Evolutionary conservation across 441 rosid species (phyloP), one percentile per base, ranked within the genome.

Genomic region (Francoa sonchifolia): DNA sequence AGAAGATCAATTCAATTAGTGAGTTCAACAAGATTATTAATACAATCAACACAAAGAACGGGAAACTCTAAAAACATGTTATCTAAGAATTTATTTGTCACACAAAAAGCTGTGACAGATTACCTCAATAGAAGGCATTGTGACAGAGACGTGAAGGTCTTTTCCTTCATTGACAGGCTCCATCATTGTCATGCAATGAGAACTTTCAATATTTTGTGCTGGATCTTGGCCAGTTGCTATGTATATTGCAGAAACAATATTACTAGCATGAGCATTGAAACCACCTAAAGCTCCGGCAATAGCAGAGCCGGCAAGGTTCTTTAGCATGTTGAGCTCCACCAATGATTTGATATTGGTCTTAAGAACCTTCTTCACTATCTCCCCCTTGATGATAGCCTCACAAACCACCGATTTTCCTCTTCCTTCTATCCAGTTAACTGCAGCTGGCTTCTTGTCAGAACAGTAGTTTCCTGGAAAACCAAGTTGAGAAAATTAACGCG

Each of bases 221-320:
- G 81, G 81, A 29, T 74, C 81, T 63, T 74, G 81, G 0, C 81
- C 81, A 4, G 81, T 74, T 25, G 77, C 81, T 4, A 74, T 34
- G 35, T 42, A 70, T 27, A 70, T 9, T 19, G 74, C 81, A 2
- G 59, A 23, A 12, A 74, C 81, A 1, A 74, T 67, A 8, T 74
- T 74, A 36, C 81, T 70, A 0, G 81, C 72, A 44, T 74, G 77
- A 58, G 81, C 81, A 52, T 74, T 74, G 41, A 70, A 74, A 5
- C 81, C 81, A 44, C 74, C 81, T 4, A 74, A 72, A 57, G 81
- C 67, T 38, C 81, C 81, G 4, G 81, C 81, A 59, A 74, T 55
- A 3, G 71, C 79, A 22, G 81, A 74, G 39, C 81, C 77, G 15
- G 71, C 52, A 12, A 71, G 77, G 65, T 71, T 74, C 68, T 74